These are phyloP conservation scores for Penicillium brevicompactum DNA, from an alignment of 2,329 filamentous ascomycete species.

Conservation along the genomic window DNA sequence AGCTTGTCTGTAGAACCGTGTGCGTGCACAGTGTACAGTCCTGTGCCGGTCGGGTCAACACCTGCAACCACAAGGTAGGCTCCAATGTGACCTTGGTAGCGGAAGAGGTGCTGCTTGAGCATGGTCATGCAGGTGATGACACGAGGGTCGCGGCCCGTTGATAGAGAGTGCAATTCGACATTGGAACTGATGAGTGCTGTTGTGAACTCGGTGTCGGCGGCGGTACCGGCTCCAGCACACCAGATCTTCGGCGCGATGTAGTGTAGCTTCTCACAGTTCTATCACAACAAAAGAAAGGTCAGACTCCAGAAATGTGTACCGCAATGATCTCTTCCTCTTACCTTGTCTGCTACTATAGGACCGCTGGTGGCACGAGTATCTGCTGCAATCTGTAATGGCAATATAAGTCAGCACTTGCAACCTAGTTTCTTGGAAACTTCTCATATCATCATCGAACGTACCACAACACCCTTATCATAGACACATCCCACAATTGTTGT, in stretches of 20 bases:
- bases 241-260: constrained; percentile 99
- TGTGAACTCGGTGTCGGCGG: constrained; percentile 98
- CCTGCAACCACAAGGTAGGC: constrained; percentile 97
- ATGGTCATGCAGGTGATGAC: constrained; percentile 99
- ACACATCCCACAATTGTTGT: constrained; percentile 98
- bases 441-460: constrained; percentile 48
- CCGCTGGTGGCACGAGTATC: constrained; percentile 97
- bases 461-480: constrained; percentile 93
- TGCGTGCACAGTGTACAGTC: constrained; percentile 97
- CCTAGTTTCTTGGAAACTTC: neutral
- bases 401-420: constrained; percentile 20
- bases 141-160: constrained; percentile 92
- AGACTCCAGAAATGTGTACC: neutral
- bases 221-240: constrained; percentile 97
- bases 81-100: constrained; percentile 95
- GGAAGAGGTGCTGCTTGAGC: constrained; percentile 99
- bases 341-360: constrained; percentile 98
- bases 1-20: constrained; percentile 99
- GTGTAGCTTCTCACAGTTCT: constrained; percentile 99
- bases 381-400: constrained; percentile 74
- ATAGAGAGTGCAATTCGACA: constrained; percentile 94
- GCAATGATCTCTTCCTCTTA: constrained; percentile 33
- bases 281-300: constrained; percentile 8
- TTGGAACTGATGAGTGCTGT: constrained; percentile 98
- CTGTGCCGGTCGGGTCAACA: constrained; percentile 90